Base-by-base conservation (phyloP, 441 rosid species). In the Populus tomentosa region DNA sequence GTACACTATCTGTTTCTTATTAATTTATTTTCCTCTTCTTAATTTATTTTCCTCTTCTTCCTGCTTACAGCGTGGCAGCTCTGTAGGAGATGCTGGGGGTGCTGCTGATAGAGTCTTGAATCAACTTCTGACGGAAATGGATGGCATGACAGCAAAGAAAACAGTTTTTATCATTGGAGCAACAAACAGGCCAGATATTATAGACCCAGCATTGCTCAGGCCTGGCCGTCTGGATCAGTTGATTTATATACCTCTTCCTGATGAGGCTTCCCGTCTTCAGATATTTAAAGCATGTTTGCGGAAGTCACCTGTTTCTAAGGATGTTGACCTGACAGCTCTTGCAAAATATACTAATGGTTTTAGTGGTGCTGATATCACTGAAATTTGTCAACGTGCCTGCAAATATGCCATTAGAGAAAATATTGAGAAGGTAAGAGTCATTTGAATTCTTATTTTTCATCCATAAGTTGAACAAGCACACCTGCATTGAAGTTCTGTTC, bases 41-140 rank as follows among this genome's bases (percentile, higher is more conserved):
- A 24, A 24, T 24, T 24, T 24, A 24, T 24, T 24, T 56, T 42
- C 67, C 40, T 18, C 3, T 66, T 42, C 9, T 71, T 3, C 69
- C 24, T 11, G 66, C 11, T 68, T 81, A n/a, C 89, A 90, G 88
- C 82, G 89, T 69, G 92, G 90, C 72, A 87, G 83, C 83, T 85
- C 88, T 67, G 82, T 79, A 18, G 91, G 91, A 32, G 91, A 89
- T 78, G 90, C 90, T 13, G 92, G 92, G 26, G 92, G 92, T 67
- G 90, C 92, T 50, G 90, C 92, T 6, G 90, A 89, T 72, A 81
- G 92, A 21, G 90, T 89, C 66, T 33, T 89, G 82, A 89, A 89
- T 79, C 92, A 89, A 79, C 90, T 89, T 67, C 84, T 90, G 50
- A 88, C 91, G 16, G 91, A 88, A 77, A 90, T 90, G 93, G 93